Evolutionary conservation across 2,329 filamentous ascomycete genomes (phyloP).

Genomic region (Raffaelea ambrosiae): DNA sequence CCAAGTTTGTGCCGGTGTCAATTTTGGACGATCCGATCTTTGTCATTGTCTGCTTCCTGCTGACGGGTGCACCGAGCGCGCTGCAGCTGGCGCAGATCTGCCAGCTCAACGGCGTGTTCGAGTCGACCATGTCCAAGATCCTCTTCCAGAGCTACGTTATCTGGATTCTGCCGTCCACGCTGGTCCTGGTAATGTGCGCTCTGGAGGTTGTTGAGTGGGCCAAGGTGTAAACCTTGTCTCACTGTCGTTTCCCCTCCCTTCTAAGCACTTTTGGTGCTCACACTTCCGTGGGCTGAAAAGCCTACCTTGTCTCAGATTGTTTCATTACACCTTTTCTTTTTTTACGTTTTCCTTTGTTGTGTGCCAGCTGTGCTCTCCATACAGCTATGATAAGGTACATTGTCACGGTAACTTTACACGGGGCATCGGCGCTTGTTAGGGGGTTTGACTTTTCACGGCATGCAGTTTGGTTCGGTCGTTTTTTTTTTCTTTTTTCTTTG

Average conservation of each 20-base stretch:
- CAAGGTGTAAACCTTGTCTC: constrained; percentile 9
- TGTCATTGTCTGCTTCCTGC: constrained; percentile 92
- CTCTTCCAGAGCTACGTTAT: constrained; percentile 96
- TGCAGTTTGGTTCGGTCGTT: no score
- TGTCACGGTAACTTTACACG: no score
- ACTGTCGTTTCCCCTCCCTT: neutral
- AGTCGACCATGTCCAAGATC: constrained; percentile 86
- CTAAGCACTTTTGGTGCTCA: neutral
- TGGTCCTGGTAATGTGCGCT: constrained; percentile 82
- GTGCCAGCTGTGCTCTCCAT: neutral
- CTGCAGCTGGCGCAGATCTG: constrained; percentile 96
- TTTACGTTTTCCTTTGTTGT: neutral
- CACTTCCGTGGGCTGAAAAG: neutral
- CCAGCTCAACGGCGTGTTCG: constrained; percentile 94
- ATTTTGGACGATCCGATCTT: constrained; percentile 98
- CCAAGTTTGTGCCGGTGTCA: constrained; percentile 85
- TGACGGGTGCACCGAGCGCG: constrained; percentile 87
- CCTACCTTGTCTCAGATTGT: no score
- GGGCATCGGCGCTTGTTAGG: no score
- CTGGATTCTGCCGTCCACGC: constrained; percentile 90
- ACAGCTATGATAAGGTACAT: no score
- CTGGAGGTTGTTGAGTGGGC: constrained; percentile 93
- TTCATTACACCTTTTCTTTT: neutral
- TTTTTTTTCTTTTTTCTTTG: neutral
- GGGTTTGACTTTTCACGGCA: no score